Conservation (phyloP, 2,329 filamentous ascomycete species). For the Thermothelomyces thermophilus region DNA sequence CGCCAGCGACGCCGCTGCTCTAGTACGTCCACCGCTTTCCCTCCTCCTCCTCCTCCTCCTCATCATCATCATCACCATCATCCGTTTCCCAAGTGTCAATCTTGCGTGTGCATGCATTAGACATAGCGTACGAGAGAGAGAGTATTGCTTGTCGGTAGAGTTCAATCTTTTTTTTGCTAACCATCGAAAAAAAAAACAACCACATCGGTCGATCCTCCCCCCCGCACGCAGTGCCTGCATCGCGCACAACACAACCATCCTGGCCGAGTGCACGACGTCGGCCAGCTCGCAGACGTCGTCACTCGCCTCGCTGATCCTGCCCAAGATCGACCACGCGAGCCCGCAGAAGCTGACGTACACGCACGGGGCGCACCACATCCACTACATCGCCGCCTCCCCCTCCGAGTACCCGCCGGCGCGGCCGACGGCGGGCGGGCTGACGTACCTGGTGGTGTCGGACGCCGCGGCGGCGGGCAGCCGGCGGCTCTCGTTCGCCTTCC, state of each 20-base stretch:
- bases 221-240: conserved; percentile 97
- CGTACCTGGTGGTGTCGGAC: conserved; percentile 85
- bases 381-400: conserved; percentile 85
- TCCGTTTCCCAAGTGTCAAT: no score
- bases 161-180: no score
- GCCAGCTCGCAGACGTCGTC: conserved; percentile 77
- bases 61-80: not conserved
- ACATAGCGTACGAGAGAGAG: no score
- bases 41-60: not conserved
- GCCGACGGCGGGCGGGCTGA: conserved; percentile 70
- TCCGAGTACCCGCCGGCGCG: conserved; percentile 49
- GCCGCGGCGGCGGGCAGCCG: conserved; percentile 63
- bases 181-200: no score
- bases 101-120: no score
- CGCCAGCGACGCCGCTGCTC: conserved; percentile 60
- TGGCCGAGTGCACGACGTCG: conserved; percentile 84
- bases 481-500: conserved; percentile 85
- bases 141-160: no score
- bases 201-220: no score
- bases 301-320: conserved; percentile 87
- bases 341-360: conserved; percentile 92
- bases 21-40: conserved; percentile 46
- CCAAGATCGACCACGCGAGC: conserved; percentile 77
- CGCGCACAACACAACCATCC: conserved; percentile 86
- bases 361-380: conserved; percentile 85